Evolutionary conservation across 1,284 basidiomycete species (phyloP).

Genomic region (Moesziomyces antarcticus): DNA sequence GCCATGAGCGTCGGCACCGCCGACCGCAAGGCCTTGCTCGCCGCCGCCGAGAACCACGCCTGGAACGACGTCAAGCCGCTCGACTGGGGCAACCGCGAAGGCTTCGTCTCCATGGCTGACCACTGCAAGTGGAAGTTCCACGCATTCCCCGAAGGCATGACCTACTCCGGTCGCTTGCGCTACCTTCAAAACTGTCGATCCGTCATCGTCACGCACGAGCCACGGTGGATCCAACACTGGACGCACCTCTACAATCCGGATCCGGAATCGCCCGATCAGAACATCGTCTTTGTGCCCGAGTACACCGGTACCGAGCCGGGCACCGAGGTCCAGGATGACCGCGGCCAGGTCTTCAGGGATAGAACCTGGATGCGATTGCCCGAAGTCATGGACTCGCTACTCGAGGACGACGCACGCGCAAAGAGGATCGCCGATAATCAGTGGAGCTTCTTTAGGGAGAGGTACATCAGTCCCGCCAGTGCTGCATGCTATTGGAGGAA

Average conservation of each 20-base stretch:
- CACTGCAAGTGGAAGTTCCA: slow-evolving; percentile 65
- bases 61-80: slow-evolving; percentile 60
- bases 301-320: slow-evolving; percentile 28
- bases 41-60: slow-evolving; percentile 33
- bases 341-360: slow-evolving; percentile 27
- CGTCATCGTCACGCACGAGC: slow-evolving; percentile 62
- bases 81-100: slow-evolving; percentile 46
- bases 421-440: slow-evolving; percentile 61
- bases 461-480: slow-evolving; percentile 52
- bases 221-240: slow-evolving; percentile 63
- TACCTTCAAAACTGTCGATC: slow-evolving; percentile 62
- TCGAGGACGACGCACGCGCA: slow-evolving; percentile 49
- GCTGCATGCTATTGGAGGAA: slow-evolving; percentile 62
- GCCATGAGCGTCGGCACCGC: slow-evolving; percentile 58
- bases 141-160: slow-evolving; percentile 63
- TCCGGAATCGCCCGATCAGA: slow-evolving; percentile 57
- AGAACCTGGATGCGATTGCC: slow-evolving; percentile 57
- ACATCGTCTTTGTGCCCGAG: slow-evolving; percentile 62
- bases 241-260: slow-evolving; percentile 63
- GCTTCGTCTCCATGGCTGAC: slow-evolving; percentile 54
- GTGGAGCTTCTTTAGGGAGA: slow-evolving; percentile 57
- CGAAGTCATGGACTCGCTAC: slow-evolving; percentile 57
- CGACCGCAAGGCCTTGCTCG: slow-evolving; percentile 54
- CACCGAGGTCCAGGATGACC: slow-evolving; percentile 44
- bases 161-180: slow-evolving; percentile 58